phyloP scores from a whole-genome alignment of 148 eudicot species.

The Rhododendron simsii region DNA sequence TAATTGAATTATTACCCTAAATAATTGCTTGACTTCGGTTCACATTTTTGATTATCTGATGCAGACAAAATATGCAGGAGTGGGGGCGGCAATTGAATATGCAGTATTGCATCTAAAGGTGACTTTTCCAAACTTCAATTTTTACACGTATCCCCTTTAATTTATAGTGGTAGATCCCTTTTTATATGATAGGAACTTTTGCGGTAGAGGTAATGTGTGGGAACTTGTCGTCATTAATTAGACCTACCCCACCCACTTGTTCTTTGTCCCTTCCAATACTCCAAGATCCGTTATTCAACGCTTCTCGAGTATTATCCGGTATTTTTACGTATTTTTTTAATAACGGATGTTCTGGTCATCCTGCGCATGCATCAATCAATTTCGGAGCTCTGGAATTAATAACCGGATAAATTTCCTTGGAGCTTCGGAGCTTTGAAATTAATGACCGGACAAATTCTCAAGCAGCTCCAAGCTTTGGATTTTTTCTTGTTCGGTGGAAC shows the following conservation, averaged over 20 bases:
- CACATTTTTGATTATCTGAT: neutral
- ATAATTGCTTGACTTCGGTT: neutral
- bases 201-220: neutral
- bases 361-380: too few species aligned
- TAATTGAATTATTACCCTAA: neutral
- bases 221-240: neutral
- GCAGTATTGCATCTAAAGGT: conserved; percentile 82
- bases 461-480: too few species aligned
- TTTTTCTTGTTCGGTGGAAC: too few species aligned
- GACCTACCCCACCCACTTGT: neutral
- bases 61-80: conserved; percentile 69
- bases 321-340: neutral
- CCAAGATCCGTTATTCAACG: neutral
- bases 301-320: neutral
- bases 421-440: too few species aligned
- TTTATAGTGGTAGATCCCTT: neutral
- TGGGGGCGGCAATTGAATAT: conserved; percentile 85
- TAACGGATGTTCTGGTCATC: neutral
- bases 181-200: neutral
- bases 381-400: too few species aligned
- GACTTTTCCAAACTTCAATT: neutral
- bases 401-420: too few species aligned
- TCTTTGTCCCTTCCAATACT: neutral
- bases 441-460: too few species aligned
- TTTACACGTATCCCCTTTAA: neutral